phyloP scores from a whole-genome alignment of 1,284 basidiomycete genomes.

The Tranzscheliella williamsii region DNA sequence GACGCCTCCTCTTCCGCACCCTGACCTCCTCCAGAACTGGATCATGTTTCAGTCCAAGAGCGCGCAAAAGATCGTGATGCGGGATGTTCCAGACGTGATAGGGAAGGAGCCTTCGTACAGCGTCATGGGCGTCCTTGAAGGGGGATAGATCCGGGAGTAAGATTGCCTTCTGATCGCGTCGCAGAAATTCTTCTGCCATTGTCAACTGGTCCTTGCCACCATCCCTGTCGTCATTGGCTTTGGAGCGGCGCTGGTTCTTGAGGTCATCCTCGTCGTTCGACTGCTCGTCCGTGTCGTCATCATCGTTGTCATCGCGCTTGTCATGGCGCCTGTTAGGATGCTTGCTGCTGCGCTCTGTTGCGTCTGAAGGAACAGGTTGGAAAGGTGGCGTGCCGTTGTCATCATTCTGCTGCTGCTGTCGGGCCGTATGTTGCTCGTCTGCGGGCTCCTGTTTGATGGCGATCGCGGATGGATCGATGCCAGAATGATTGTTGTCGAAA shows the following conservation, averaged over 20 bases:
- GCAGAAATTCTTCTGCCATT: background rate
- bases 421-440: slow-evolving; percentile 1
- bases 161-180: slow-evolving; percentile 36
- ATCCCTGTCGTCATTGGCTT: background rate
- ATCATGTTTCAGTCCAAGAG: slow-evolving; percentile 14
- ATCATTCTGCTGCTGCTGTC: too few species aligned
- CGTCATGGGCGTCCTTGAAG: slow-evolving; percentile 44
- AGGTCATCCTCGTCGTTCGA: background rate
- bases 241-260: background rate
- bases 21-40: slow-evolving; percentile 21
- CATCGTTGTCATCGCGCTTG: background rate
- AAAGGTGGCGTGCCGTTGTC: background rate
- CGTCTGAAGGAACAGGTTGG: background rate
- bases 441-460: slow-evolving; percentile 31
- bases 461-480: slow-evolving; percentile 1
- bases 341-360: too few species aligned
- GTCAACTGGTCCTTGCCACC: background rate
- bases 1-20: slow-evolving; percentile 22
- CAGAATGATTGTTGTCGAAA: slow-evolving; percentile 1
- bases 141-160: slow-evolving; percentile 48
- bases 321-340: too few species aligned
- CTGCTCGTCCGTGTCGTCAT: background rate
- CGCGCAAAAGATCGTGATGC: slow-evolving; percentile 41
- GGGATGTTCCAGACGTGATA: slow-evolving; percentile 58
- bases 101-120: slow-evolving; percentile 47